Evolutionary conservation across 352 stramenopile species (phyloP).

Genomic region (Globisporangium lucens): DNA sequence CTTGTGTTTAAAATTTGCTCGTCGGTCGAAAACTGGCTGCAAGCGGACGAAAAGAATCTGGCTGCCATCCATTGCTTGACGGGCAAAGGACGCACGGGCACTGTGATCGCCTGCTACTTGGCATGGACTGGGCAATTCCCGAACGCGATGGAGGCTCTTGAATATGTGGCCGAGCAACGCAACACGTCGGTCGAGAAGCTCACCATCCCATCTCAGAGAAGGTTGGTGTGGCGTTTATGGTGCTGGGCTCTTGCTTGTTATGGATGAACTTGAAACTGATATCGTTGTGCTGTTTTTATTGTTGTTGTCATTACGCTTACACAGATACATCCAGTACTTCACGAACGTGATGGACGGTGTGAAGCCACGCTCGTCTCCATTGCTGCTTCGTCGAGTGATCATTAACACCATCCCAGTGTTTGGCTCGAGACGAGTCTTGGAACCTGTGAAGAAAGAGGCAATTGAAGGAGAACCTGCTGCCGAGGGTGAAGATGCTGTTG

Average conservation of each 20-base stretch:
- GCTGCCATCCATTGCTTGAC: slow-evolving; percentile 97
- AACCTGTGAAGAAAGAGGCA: slow-evolving; percentile 44
- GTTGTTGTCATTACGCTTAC: not conserved
- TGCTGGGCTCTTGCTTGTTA: not conserved
- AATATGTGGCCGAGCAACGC: slow-evolving; percentile 91
- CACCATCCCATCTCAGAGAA: slow-evolving; percentile 95
- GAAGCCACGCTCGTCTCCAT: slow-evolving; percentile 90
- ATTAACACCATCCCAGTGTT: slow-evolving; percentile 94
- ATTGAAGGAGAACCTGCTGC: slow-evolving; percentile 26
- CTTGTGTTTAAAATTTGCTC: slow-evolving; percentile 97
- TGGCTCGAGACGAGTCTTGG: slow-evolving; percentile 55
- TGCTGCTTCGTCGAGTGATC: slow-evolving; percentile 95
- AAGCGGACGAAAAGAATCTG: slow-evolving; percentile 94
- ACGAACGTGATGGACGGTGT: slow-evolving; percentile 97
- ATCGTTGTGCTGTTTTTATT: slow-evolving; percentile 8
- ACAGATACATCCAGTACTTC: slow-evolving; percentile 96
- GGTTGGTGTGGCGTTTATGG: slow-evolving; percentile 33
- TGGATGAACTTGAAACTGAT: not conserved
- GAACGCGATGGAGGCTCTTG: slow-evolving; percentile 91
- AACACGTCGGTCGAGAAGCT: slow-evolving; percentile 89
- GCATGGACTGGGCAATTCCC: slow-evolving; percentile 93
- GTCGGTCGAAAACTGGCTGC: slow-evolving; percentile 97
- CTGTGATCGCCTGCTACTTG: slow-evolving; percentile 94
- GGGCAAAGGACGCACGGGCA: slow-evolving; percentile 93
- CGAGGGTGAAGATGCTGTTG: slow-evolving; percentile 14